A percentile compares a stretch with the other conserved stretches of the same genome.
These are phyloP conservation scores for Croton setiger DNA, from an alignment of 441 rosid species.

Conservation along the genomic window DNA sequence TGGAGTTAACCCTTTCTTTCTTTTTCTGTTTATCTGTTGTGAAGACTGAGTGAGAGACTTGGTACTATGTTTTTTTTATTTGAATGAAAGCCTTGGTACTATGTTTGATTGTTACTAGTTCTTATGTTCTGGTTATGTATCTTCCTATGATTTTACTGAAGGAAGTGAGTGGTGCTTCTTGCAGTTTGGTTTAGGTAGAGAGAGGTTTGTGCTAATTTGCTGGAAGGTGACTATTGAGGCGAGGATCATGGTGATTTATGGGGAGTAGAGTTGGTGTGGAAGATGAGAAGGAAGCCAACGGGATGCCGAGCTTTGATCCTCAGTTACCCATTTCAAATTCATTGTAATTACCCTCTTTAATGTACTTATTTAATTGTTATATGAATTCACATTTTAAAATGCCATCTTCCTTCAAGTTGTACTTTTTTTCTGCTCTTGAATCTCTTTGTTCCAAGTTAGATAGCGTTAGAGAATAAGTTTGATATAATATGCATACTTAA, in stretches of 20 bases:
- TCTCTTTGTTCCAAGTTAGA: background rate
- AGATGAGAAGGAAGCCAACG: conserved; percentile 38
- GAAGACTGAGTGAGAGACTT: background rate
- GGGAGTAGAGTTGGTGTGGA: conserved; percentile 28
- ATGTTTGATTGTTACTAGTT: conserved; percentile 8
- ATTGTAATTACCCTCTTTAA: conserved; percentile 28
- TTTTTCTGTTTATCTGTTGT: background rate
- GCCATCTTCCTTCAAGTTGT: background rate
- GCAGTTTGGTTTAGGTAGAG: conserved; percentile 20
- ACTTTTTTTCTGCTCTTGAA: background rate
- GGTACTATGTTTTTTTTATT: background rate
- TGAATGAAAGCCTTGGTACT: background rate
- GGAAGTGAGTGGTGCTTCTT: conserved; percentile 14
- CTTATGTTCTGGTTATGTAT: background rate
- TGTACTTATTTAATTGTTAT: background rate
- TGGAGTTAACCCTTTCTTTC: background rate
- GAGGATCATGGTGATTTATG: conserved; percentile 27
- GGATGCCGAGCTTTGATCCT: conserved; percentile 49
- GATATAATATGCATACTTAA: background rate
- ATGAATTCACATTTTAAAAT: background rate
- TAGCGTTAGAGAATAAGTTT: background rate
- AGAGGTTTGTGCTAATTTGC: conserved; percentile 17
- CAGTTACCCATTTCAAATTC: conserved; percentile 29
- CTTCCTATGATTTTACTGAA: conserved; percentile 9
- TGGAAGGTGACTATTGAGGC: conserved; percentile 19